These are phyloP conservation scores for Myriosclerotinia curreyana DNA, from an alignment of 2,329 filamentous ascomycete species.

Conservation along the genomic window DNA sequence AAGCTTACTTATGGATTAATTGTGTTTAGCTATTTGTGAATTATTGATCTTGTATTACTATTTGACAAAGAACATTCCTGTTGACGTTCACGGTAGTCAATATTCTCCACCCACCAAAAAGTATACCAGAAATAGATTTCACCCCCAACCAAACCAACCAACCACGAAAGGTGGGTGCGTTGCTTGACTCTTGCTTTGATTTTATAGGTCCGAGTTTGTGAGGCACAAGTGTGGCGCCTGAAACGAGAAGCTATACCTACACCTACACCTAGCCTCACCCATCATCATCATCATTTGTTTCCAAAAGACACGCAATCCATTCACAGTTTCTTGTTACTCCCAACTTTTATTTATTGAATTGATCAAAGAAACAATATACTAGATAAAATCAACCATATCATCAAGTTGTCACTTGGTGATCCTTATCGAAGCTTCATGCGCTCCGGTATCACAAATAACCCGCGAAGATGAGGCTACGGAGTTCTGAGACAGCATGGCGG, in stretches of 20 bases:
- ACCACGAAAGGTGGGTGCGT: background rate
- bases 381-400: background rate
- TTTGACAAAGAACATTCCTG: background rate
- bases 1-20: too few species aligned
- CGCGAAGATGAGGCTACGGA: slow-evolving; percentile 39
- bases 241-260: slow-evolving; percentile 17
- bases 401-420: slow-evolving; percentile 29
- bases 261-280: background rate
- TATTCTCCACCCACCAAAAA: background rate
- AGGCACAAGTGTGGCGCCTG: slow-evolving; percentile 17
- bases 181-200: slow-evolving; percentile 11
- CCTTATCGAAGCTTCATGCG: slow-evolving; percentile 37
- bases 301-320: slow-evolving; percentile 22
- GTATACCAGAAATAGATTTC: slow-evolving; percentile 4
- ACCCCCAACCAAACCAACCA: background rate
- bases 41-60: too few species aligned
- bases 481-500: slow-evolving; percentile 34
- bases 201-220: slow-evolving; percentile 12
- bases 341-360: background rate
- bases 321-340: background rate
- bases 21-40: too few species aligned
- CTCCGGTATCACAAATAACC: slow-evolving; percentile 27
- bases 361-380: background rate
- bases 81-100: background rate
- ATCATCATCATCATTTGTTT: slow-evolving; percentile 16